These are phyloP conservation scores for Apiospora koreana DNA, from an alignment of 2,329 filamentous ascomycete genomes.

Conservation along the genomic window DNA sequence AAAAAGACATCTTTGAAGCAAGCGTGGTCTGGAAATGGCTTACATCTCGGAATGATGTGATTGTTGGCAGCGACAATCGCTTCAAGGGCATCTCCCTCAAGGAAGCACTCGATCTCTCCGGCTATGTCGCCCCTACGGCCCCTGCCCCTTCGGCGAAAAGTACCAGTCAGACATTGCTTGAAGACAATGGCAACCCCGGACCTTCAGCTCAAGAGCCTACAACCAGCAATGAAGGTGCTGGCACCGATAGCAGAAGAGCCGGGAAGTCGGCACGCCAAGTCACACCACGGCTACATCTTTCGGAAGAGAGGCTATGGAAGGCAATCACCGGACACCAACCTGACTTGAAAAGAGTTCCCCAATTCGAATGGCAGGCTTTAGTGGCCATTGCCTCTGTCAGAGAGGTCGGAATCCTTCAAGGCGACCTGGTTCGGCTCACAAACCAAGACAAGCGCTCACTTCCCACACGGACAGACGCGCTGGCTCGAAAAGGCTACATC, in stretches of 20 bases:
- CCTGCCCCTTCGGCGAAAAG: conserved; percentile 8
- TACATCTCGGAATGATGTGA: conserved; percentile 40
- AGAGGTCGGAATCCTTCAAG: conserved; percentile 59
- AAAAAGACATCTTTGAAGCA: conserved; percentile 34
- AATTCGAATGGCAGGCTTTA: conserved; percentile 60
- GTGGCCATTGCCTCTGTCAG: conserved; percentile 58
- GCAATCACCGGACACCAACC: conserved; percentile 59
- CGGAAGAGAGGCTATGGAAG: conserved; percentile 60
- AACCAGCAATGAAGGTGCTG: conserved; percentile 10
- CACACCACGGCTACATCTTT: conserved; percentile 44
- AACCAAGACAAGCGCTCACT: conserved; percentile 66
- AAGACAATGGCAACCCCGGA: background rate
- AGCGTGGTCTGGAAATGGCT: conserved; percentile 46
- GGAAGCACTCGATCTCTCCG: conserved; percentile 33
- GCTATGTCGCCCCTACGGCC: conserved; percentile 14
- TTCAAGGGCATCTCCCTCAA: conserved; percentile 42
- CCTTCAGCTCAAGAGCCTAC: background rate
- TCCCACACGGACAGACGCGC: conserved; percentile 59
- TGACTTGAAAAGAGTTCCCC: conserved; percentile 59
- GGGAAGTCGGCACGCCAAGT: conserved; percentile 1
- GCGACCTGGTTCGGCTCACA: conserved; percentile 57
- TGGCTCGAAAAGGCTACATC: conserved; percentile 62
- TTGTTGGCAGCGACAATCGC: conserved; percentile 36
- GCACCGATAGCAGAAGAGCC: background rate
- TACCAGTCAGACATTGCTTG: conserved; percentile 9